Evolutionary conservation across 176 grass and related monocot genomes (phyloP).

Genomic region (barley (Hordeum vulgare)): MorexV3_pseudomolecules_assembly NC_058520.1:80852054-80852553

Average conservation of each 20-base stretch:
- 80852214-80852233: neutral
- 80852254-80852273: neutral
- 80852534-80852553: slow-evolving; percentile 6
- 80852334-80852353: neutral
- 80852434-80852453: neutral
- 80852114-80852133: too few species aligned
- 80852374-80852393: neutral
- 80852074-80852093: too few species aligned
- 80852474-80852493: slow-evolving; percentile 14
- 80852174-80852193: too few species aligned
- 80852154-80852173: too few species aligned
- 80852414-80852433: neutral
- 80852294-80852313: neutral
- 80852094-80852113: too few species aligned
- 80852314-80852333: neutral
- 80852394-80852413: neutral
- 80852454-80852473: neutral
- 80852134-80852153: too few species aligned
- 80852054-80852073: too few species aligned
- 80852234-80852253: neutral
- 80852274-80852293: neutral
- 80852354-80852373: slow-evolving; percentile 24
- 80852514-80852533: neutral
- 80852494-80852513: neutral
- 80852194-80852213: too few species aligned